Evolutionary conservation across 2,329 filamentous ascomycete genomes (phyloP), one percentile per base, ranked within the genome.

Genomic region (Hypocreales sp.): DNA sequence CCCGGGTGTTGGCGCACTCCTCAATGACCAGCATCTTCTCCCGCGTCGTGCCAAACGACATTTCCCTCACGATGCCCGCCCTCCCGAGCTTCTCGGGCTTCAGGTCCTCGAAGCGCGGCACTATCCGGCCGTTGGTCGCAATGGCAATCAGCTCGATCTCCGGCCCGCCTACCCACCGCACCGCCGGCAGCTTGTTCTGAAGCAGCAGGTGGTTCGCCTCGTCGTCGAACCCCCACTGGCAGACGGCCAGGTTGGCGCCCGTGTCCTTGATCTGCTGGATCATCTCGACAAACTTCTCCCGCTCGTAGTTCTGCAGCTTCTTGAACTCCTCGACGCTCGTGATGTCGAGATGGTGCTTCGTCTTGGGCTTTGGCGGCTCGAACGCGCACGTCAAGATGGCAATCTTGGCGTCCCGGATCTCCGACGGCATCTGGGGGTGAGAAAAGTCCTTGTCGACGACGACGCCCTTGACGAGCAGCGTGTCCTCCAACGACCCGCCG

Each of bases 1-100:
- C 90, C 45, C 90, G 69, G 32, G 83, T 93, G 62, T 98, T 98
- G 47, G 92, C 90, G 50, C 90, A 98, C 59, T 98, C 90, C 60
- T 98, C 92, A 44, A 98, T 98, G 31, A 98, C 82, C 43, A 98
- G 66, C 90, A 98, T 98, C 72, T 98, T 95, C 59, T 98, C 90
- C 47, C 90, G 72, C 23, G 90, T 98, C 2, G 90, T 98, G 44
- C 90, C 90, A 46, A 98, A 98, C 16, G 73, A 79, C 79, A 98
- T 84, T 57, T 98, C 86, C 38, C 84, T 71, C 32, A 98, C 90
- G 25, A 92, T 58, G 33, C 90, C 90, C 14, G 90, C 90, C 15
- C 61, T 77, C 36, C 90, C 90, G 24, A 98, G 72, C 67, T 98
- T 98, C 49, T 84, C 81, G 5, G 81, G 57, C 43, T 72, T 90